These are phyloP conservation scores for Athelia sp. DNA, from an alignment of 1,284 basidiomycete genomes.

Conservation along the genomic window DNA sequence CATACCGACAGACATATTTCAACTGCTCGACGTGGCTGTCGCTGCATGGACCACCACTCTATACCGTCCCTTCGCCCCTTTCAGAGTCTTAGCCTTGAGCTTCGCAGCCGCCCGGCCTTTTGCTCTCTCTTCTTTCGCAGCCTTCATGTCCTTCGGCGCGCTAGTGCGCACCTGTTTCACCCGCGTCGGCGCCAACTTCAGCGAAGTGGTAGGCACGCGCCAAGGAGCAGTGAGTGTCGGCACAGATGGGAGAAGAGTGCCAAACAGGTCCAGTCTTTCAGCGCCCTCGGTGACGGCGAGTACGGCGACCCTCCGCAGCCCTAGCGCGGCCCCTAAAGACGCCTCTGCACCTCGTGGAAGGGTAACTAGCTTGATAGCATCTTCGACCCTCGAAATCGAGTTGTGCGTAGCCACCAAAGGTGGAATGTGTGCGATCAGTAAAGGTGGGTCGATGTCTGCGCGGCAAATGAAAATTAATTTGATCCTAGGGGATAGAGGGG, in stretches of 20 bases:
- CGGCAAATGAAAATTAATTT: constrained; percentile 63
- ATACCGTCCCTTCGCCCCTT: not conserved
- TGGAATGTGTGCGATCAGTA: constrained; percentile 67
- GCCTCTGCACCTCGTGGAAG: constrained; percentile 70
- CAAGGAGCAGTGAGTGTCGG: too few relatives aligned
- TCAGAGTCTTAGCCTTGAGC: constrained; percentile 29
- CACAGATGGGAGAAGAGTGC: too few relatives aligned
- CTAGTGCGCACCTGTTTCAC: constrained; percentile 85
- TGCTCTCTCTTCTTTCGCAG: constrained; percentile 58
- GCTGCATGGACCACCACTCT: too few relatives aligned
- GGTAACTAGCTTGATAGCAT: constrained; percentile 54
- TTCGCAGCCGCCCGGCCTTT: constrained; percentile 53
- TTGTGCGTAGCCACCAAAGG: constrained; percentile 72
- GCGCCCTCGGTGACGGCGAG: too few relatives aligned
- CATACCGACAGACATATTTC: too few relatives aligned
- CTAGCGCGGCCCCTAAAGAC: constrained; percentile 56
- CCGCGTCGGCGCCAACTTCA: constrained; percentile 62
- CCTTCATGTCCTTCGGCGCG: constrained; percentile 74
- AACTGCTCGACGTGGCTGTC: too few relatives aligned
- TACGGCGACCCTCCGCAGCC: constrained; percentile 66
- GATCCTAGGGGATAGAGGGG: constrained; percentile 19
- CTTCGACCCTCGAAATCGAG: constrained; percentile 28
- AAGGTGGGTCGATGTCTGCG: constrained; percentile 67
- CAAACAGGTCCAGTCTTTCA: too few relatives aligned
- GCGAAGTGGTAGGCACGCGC: too few relatives aligned